Percentiles rank a stretch among this genome's conserved stretches.
Evolutionary conservation across 306 rosid species (phyloP).

Genomic region (Ormosia emarginata): DNA sequence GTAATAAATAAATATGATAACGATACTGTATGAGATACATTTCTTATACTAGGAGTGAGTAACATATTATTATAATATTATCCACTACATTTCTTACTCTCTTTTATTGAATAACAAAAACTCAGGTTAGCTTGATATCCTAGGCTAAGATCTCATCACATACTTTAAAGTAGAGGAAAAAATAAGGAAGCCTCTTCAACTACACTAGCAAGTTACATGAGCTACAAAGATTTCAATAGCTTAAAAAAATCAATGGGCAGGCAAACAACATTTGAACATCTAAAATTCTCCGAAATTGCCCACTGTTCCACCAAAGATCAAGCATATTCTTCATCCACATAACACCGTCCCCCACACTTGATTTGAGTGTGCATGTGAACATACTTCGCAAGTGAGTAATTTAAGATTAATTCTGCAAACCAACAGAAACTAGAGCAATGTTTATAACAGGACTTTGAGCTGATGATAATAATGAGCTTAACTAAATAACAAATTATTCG

Average conservation of each 20-base stretch:
- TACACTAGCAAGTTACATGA: background rate
- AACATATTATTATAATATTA: background rate
- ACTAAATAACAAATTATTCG: background rate
- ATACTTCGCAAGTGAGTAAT: background rate
- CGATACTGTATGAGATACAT: background rate
- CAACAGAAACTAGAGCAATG: background rate
- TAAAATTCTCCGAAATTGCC: background rate
- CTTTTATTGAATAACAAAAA: background rate
- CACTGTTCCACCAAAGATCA: background rate
- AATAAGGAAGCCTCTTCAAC: background rate
- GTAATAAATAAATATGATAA: background rate
- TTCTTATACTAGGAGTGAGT: background rate
- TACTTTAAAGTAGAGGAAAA: background rate
- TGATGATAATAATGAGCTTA: background rate
- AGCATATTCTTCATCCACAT: conserved; percentile 8
- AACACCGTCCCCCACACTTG: background rate
- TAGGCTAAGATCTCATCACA: background rate
- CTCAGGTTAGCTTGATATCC: background rate
- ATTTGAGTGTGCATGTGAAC: background rate
- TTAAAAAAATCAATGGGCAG: background rate
- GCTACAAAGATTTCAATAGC: background rate
- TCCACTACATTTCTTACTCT: background rate
- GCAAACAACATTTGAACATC: background rate
- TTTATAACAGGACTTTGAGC: background rate
- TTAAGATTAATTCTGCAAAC: background rate